phyloP scores from a whole-genome alignment of 148 eudicot genomes.

The Rhododendron williamsianum region DNA sequence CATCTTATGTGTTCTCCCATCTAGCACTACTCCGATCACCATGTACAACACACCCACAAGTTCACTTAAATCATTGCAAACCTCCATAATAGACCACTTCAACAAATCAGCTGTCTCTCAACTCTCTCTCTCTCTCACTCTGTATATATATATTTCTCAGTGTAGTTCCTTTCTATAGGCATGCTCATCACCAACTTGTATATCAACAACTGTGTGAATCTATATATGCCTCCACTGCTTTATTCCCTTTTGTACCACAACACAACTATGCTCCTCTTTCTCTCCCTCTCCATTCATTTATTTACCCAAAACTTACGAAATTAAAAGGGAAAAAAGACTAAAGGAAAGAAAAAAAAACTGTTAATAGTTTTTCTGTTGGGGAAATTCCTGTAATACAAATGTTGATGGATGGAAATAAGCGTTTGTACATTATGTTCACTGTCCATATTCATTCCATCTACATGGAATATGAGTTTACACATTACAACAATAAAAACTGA shows the following conservation, averaged over 20 bases:
- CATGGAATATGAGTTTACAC: not conserved
- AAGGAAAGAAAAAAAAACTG: not conserved
- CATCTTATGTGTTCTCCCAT: too few species aligned
- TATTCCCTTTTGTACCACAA: not conserved
- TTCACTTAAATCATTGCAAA: too few species aligned
- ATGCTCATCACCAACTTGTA: not conserved
- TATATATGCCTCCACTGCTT: not conserved
- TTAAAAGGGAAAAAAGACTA: not conserved
- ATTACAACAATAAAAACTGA: constrained; percentile 10
- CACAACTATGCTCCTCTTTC: not conserved
- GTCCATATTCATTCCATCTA: not conserved
- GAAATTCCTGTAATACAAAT: not conserved
- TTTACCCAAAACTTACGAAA: not conserved
- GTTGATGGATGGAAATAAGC: not conserved
- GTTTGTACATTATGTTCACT: not conserved
- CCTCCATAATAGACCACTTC: too few species aligned
- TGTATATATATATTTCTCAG: too few species aligned
- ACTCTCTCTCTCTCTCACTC: too few species aligned
- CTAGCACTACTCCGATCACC: too few species aligned
- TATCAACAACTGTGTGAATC: not conserved
- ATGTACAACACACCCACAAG: too few species aligned
- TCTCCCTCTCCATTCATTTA: not conserved
- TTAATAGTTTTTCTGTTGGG: not conserved
- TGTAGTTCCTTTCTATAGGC: not conserved
- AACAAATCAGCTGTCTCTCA: too few species aligned